Evolutionary conservation across 2,329 filamentous ascomycete species (phyloP), one percentile per base, ranked within the genome.

Genomic region (Aspergillus oerlinghausenensis): DNA sequence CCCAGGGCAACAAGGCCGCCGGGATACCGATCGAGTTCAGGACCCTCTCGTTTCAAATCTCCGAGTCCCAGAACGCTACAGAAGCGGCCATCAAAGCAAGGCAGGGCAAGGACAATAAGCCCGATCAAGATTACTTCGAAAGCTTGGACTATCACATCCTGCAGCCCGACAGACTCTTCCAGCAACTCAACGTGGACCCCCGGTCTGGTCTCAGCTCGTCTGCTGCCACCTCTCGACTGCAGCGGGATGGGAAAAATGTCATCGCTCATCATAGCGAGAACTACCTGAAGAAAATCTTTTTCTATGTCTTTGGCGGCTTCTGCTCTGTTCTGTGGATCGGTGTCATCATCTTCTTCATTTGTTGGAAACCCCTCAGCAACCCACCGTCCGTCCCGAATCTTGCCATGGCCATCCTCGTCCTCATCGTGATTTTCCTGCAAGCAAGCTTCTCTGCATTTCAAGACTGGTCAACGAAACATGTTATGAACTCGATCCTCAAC

Each of bases 291-390:
- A 84, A 84, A 61, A 80, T 86, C 2, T 74, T 87, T 40, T 82
- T 82, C 17, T 92, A 92, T 73, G 84, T 92, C 66, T 92, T 91
- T 73, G 87, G 87, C 62, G 89, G 89, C 2, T 93, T 92, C 63
- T 89, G 89, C n/a, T 82, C 85, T 1, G 83, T 93, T 47, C 79
- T 92, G 3, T 82, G 92, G 51, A 69, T 87, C 3, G 88, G 87
- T 25, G 79, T 84, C 6, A 81, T 92, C 48, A 80, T 93, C 8
- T 89, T 92, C 61, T 90, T 92, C 67, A 75, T 92, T 58, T 86
- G 88, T 10, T 93, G 88, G 88, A 85, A 82, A 60, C 89, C 89
- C 0, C 82, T 92, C 0, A 88, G 88, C 26, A 70, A 88, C 17
- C 88, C 88, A 7, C 88, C 89, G 3, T 83, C 85, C 0, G 66